A percentile compares a stretch with the other conserved stretches of the same genome.
These are phyloP conservation scores for Phytophthora chlamydospora DNA, from an alignment of 352 stramenopile species.

Conservation along the genomic window DNA sequence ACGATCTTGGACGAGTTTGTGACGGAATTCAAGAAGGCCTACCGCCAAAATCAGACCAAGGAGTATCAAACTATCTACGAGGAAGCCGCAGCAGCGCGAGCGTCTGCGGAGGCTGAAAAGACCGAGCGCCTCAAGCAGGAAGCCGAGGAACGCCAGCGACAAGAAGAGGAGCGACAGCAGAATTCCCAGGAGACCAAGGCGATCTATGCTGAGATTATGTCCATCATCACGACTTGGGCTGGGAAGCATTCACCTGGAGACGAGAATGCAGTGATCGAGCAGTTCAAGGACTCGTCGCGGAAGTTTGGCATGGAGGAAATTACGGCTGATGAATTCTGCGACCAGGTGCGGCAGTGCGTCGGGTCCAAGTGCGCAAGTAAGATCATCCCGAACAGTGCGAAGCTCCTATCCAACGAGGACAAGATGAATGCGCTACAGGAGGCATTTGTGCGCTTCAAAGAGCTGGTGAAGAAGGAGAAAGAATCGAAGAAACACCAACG, in stretches of 20 bases:
- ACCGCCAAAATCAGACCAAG: constrained; percentile 88
- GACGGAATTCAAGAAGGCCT: constrained; percentile 88
- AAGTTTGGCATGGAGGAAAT: constrained; percentile 73
- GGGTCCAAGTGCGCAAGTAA: constrained; percentile 76
- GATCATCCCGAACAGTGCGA: constrained; percentile 77
- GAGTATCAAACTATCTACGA: constrained; percentile 85
- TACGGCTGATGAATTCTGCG: constrained; percentile 74
- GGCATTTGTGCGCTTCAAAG: constrained; percentile 69
- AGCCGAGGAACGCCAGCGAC: constrained; percentile 59
- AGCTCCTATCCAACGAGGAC: constrained; percentile 58
- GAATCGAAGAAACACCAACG: constrained; percentile 76
- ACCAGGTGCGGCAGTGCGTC: constrained; percentile 67
- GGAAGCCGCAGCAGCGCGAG: constrained; percentile 51
- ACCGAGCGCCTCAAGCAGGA: constrained; percentile 49
- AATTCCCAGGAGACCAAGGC: constrained; percentile 63
- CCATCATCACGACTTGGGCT: constrained; percentile 66
- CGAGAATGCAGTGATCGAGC: constrained; percentile 53
- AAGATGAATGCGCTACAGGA: constrained; percentile 63
- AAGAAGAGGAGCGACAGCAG: constrained; percentile 58
- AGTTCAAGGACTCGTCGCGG: constrained; percentile 66
- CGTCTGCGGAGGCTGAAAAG: constrained; percentile 55
- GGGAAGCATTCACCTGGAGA: constrained; percentile 58
- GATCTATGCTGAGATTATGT: constrained; percentile 72
- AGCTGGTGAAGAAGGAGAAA: constrained; percentile 77
- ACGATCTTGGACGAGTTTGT: constrained; percentile 85